Evolutionary conservation across 2,329 filamentous ascomycete genomes (phyloP), one percentile per base, ranked within the genome.

Genomic region (Diaporthe aspalathi): DNA sequence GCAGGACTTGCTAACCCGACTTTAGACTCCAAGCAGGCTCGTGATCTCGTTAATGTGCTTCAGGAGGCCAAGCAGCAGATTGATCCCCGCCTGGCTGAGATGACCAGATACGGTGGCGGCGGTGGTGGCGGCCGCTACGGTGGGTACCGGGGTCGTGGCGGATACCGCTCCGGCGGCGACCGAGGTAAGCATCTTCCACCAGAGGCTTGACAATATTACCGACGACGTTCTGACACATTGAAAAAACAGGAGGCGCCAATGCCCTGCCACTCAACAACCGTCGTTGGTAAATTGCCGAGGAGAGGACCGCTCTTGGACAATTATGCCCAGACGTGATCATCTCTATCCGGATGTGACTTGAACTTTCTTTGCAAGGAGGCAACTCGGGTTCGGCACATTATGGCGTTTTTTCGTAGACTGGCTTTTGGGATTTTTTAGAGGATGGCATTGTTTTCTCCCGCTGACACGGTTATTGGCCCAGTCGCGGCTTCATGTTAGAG

Each of bases 41-140:
- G 96, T 89, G 96, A 99, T 85, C 91, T 99, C 80, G 92, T 99
- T 78, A 89, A 89, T 78, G 94, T 99, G 78, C 92, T 99, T 77
- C 92, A 92, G 80, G 96, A 99, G 85, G 95, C 96, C 76, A 98
- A 98, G 88, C 96, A 99, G 87, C 92, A 97, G 84, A 95, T 99
- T 83, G 96, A 98, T 79, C 96, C 96, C 80, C 93, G 94, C 82
- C 92, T 99, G 74, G 91, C 91, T 74, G 96, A 99, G 88, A 98
- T 99, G 96, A 91, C 90, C 77, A 93, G 96, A 82, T 98, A 95
- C 81, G 90, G 94, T 76, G 94, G 94, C 74, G 94, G 94, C 71
- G 94, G 94, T 72, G 93, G 94, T 72, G 93, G 93, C 68, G 90
- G 92, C 74, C 90, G 93, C 78, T 88, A 93, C 78, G 90, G 92